Base-by-base conservation (phyloP, 2,329 filamentous ascomycete genomes). In the Emmonsiellopsis sp. region DNA sequence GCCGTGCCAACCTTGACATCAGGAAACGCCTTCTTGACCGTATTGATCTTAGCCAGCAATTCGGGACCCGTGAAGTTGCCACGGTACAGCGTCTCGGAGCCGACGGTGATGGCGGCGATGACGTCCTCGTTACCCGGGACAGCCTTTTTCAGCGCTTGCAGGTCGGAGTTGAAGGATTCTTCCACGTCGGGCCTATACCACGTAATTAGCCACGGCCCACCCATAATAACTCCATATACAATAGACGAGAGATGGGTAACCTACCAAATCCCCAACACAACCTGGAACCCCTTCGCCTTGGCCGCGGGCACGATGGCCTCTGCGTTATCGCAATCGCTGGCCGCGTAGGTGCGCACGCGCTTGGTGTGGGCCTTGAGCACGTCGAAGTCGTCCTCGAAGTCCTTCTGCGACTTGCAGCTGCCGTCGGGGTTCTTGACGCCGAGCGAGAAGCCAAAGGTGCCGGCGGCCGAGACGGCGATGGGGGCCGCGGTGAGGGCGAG, bases 211-310 rank as follows among this genome's bases (percentile, higher is more conserved):
- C 40, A 52, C 34, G n/a, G 37, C 16, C 47, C 7, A 37, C 31
- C 30, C 35, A 46, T 51, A 2, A 54, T 46, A 46, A 41, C 54
- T 16, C 7, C 37, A 37, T 7, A 51, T 45, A 37, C 34, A 32
- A 32, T 11, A 16, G 11, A 43, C 10, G 9, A 26, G 49, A 50
- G 20, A 38, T 43, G 26, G 15, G 13, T 34, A 55, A 62, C 75
- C 59, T 70, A 83, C 84, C 84, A 88, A 64, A 87, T 80, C 56
- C 83, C 85, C 41, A 87, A 70, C n/a, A 87, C 73, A 57, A 87
- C 83, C 70, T 85, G 73, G 70, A 86, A 83, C 15, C 76, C 78
- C 68, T 83, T 82, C 45, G 67, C 66, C 72, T 83, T 81, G 1
- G 85, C 84, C 37, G 83, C 84, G 3, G 84, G 83, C 31, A 87